Percentiles rank a stretch among this genome's conserved stretches.
These are phyloP conservation scores for Harrya chromipes DNA, from an alignment of 768 basidiomycete species.

Conservation along the genomic window DNA sequence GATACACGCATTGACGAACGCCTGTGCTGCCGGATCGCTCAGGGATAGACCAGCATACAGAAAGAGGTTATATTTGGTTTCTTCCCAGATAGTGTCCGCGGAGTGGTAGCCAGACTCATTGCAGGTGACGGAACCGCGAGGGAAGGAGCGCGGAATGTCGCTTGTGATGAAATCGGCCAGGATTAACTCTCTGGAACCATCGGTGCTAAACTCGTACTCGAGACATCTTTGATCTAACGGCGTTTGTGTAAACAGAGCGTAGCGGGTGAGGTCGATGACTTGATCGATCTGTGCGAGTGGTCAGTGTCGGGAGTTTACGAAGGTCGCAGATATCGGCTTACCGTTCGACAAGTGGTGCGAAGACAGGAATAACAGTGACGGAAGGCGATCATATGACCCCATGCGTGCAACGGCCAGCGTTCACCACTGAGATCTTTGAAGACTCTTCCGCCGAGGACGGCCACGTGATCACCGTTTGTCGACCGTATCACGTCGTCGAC, in stretches of 20 bases:
- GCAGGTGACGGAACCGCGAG: conserved; percentile 23
- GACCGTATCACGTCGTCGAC: conserved; percentile 34
- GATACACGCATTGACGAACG: conserved; percentile 31
- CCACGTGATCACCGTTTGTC: conserved; percentile 25
- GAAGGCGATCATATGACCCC: conserved; percentile 34
- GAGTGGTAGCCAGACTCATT: conserved; percentile 8
- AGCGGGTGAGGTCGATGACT: conserved; percentile 31
- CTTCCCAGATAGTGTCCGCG: conserved; percentile 26
- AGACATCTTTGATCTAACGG: conserved; percentile 15
- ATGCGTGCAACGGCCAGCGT: conserved; percentile 34
- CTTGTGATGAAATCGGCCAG: conserved; percentile 32
- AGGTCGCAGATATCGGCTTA: conserved; percentile 3
- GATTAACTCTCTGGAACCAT: conserved; percentile 25
- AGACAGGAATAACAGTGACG: conserved; percentile 33
- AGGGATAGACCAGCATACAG: conserved; percentile 28
- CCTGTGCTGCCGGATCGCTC: conserved; percentile 26
- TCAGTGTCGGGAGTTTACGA: neutral
- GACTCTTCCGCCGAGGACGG: conserved; percentile 34
- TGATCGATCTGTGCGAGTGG: conserved; percentile 25
- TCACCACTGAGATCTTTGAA: conserved; percentile 29
- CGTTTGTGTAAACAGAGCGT: conserved; percentile 17
- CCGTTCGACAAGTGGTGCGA: conserved; percentile 31
- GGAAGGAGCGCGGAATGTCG: conserved; percentile 19
- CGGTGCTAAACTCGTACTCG: conserved; percentile 23
- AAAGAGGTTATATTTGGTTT: conserved; percentile 25